Base-by-base conservation (phyloP, 2,329 filamentous ascomycete species). In the Ascosphaera apis region DNA sequence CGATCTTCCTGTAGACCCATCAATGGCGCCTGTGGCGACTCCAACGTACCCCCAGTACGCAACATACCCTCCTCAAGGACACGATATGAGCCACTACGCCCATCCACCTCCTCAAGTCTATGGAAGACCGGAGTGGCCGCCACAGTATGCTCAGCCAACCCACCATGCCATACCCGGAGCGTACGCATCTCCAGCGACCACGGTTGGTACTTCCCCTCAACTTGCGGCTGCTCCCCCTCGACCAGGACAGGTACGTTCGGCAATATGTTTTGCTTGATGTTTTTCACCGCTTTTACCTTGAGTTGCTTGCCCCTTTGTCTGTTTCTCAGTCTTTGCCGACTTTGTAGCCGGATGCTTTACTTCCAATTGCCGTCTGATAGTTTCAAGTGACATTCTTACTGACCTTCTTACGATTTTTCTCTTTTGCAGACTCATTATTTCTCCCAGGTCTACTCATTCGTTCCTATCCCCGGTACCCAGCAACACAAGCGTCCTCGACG, bases 1-100 rank as follows among this genome's bases (percentile, higher is more conserved):
- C 71, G 76, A 82, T 74, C 73, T 91, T 66, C 82, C 82, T 76
- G 84, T 91, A 93, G 86, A 93, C 91, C 83, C 84, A 53, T 91
- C 83, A 58, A 92, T 93, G 57, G 79, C 83, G 58, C n/a, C n/a
- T n/a, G 76, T 80, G 50, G 79, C 82, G 53, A 92, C 82, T 67
- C 84, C 86, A 41, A 84, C 81, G 49, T 93, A 91, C 56, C 70
- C 80, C 48, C 69, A 72, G 44, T 91, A 91, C 58, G 86, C 83
- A 47, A 81, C 84, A 25, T 93, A 93, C 60, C 72, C 72, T 39
- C 72, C 78, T 39, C 75, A 75, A 45, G 75, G 73, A 45, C 76
- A 83, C 65, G 80, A 91, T 47, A 88, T 92, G 78, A 65, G 74
- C 48, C 79, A 91, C 48, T 69, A 68, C 49, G 58, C 57, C 38